Base-by-base conservation (phyloP, 2,329 filamentous ascomycete genomes). In the Fusarium nodosum region DNA sequence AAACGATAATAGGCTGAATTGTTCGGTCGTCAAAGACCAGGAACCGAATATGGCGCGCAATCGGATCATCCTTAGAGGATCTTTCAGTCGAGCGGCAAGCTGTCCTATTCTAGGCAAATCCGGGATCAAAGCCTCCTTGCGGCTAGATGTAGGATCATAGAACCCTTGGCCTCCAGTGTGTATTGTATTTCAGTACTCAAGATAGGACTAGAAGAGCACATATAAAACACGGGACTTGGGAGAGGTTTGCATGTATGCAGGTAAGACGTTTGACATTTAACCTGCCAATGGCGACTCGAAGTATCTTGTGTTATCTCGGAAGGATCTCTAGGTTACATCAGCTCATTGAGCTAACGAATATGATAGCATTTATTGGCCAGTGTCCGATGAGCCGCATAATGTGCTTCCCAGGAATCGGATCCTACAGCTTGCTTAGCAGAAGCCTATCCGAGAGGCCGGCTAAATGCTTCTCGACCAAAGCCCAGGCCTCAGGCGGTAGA, bases 1-100 rank as follows among this genome's bases (percentile, higher is more conserved):
- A 26, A 6, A 18, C 4, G 6, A 56, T 24, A 55, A 58, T 55
- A 58, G 55, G 30, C 55, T 58, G 20, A 58, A 58, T 42, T 24
- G 4, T 5, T 4, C 30, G 24, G 30, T 20, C 18, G 3, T 38
- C 4, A 12, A 7, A 1, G 1, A n/a, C 16, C 4, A 8, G 3
- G 18, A 48, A 16, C 31, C 42, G 7, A n/a, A 13, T 2, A 55
- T 24, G 7, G 11, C 13, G 10, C 31, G 13, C 4, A 24, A 20
- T 22, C n/a, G 36, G 20, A 39, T 39, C 12, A 22, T 22, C 11
- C n/a, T 39, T 7, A 7, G 11, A 39, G 6, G 10, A 31, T 36
- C 30, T 55, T 6, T 7, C 12, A 12, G 15, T 13, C 26, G 1
- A 5, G 45, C 28, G 45, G 28, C 2, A 12, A n/a, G 12, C 7